These are phyloP conservation scores for Diddensiella caesifluorescens DNA, from an alignment of 805 yeast species.

Conservation along the genomic window DNA sequence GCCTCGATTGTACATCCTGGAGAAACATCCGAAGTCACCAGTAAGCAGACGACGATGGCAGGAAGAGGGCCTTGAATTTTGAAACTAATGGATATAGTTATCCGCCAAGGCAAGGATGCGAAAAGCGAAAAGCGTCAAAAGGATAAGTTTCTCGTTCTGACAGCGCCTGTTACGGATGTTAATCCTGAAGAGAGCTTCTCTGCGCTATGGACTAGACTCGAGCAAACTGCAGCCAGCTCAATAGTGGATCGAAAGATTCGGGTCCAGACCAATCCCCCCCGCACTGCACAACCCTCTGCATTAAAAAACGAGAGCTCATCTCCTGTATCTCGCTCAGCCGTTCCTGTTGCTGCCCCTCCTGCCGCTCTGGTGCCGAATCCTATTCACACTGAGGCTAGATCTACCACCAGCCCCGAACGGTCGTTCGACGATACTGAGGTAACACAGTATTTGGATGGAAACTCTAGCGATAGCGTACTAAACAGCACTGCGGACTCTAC, in stretches of 20 bases:
- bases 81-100: slow-evolving; percentile 38
- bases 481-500: too few species aligned
- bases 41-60: slow-evolving; percentile 14
- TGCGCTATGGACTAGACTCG: slow-evolving; percentile 71
- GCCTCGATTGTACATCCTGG: slow-evolving; percentile 79
- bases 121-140: slow-evolving; percentile 68
- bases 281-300: too few species aligned
- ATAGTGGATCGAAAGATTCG: slow-evolving; percentile 55
- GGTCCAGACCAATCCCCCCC: too few species aligned
- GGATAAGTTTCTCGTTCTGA: slow-evolving; percentile 88
- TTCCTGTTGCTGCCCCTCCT: too few species aligned
- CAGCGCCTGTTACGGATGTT: slow-evolving; percentile 63
- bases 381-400: too few species aligned
- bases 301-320: too few species aligned
- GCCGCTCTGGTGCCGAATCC: too few species aligned
- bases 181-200: slow-evolving; percentile 39
- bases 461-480: too few species aligned
- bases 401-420: too few species aligned
- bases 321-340: too few species aligned
- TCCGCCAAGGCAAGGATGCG: slow-evolving; percentile 78
- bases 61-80: not conserved
- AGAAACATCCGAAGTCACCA: slow-evolving; percentile 59
- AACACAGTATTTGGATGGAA: too few species aligned
- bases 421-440: too few species aligned
- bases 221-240: slow-evolving; percentile 39